phyloP scores from a whole-genome alignment of 495 filamentous ascomycete species.

The Amniculicola lignicola region DNA sequence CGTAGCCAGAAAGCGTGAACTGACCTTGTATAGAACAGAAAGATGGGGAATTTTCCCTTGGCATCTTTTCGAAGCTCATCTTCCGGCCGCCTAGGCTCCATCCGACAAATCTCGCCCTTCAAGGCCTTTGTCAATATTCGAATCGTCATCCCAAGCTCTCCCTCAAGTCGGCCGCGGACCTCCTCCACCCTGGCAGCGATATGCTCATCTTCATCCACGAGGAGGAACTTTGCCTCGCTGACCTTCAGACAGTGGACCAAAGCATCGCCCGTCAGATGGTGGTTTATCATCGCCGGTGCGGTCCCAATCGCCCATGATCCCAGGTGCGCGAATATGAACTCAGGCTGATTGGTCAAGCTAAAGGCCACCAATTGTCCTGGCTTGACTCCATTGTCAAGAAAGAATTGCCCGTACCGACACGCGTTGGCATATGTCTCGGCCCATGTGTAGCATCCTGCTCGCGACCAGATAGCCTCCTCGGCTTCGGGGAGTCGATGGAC shows the following conservation, averaged over 20 bases:
- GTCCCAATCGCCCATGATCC: slow-evolving; percentile 62
- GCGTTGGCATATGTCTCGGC: slow-evolving; percentile 52
- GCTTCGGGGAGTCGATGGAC: slow-evolving; percentile 48
- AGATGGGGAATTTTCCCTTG: slow-evolving; percentile 51
- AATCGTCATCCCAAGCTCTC: slow-evolving; percentile 53
- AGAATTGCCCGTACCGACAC: slow-evolving; percentile 65
- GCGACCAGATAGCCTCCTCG: slow-evolving; percentile 63
- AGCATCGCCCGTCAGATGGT: slow-evolving; percentile 63
- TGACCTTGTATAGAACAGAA: slow-evolving; percentile 64
- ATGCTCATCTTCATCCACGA: slow-evolving; percentile 63
- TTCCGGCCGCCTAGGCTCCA: slow-evolving; percentile 49
- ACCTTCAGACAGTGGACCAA: slow-evolving; percentile 68
- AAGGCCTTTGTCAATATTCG: slow-evolving; percentile 50
- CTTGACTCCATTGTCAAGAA: slow-evolving; percentile 56
- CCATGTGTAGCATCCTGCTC: slow-evolving; percentile 61
- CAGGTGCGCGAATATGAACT: slow-evolving; percentile 65
- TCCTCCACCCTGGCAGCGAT: slow-evolving; percentile 57
- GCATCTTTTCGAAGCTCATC: slow-evolving; percentile 51
- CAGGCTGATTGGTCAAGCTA: slow-evolving; percentile 65
- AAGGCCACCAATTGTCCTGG: slow-evolving; percentile 66
- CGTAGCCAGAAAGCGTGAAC: background rate
- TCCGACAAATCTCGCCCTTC: slow-evolving; percentile 49
- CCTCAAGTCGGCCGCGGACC: slow-evolving; percentile 47
- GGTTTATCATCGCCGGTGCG: slow-evolving; percentile 70
- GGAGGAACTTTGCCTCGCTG: slow-evolving; percentile 54